Percentiles rank a stretch among this genome's conserved stretches.
Evolutionary conservation across 2,329 filamentous ascomycete genomes (phyloP).

Genomic region (Endothia cerciana): DNA sequence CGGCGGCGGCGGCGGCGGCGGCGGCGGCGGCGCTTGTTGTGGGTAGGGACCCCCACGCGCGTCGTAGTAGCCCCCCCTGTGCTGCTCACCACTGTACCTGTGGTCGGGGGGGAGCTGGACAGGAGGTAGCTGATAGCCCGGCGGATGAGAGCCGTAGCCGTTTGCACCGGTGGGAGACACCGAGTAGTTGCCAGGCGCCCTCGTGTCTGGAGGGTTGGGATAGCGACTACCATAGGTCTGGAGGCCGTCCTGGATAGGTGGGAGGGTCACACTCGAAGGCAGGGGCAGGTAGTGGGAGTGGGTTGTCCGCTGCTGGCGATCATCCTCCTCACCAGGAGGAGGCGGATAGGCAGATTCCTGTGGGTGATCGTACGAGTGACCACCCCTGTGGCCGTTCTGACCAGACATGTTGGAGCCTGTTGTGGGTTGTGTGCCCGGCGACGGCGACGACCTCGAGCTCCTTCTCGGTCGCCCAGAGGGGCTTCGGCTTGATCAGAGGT

Average conservation of each 20-base stretch:
- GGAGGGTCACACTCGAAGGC: conserved; percentile 53
- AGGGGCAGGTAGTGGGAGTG: conserved; percentile 36
- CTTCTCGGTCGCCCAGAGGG: too few relatives aligned
- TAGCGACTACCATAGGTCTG: conserved; percentile 42
- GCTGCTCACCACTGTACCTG: conserved; percentile 29
- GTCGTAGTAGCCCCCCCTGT: conserved; percentile 30
- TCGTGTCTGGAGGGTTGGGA: conserved; percentile 44
- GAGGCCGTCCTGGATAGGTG: conserved; percentile 54
- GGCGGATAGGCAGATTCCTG: conserved; percentile 47
- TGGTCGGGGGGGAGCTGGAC: conserved; percentile 30
- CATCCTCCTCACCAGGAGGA: conserved; percentile 48
- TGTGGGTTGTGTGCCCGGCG: not conserved
- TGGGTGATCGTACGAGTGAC: conserved; percentile 40
- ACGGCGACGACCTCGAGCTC: too few relatives aligned
- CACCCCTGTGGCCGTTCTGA: conserved; percentile 41
- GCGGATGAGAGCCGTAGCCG: conserved; percentile 47
- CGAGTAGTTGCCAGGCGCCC: conserved; percentile 29
- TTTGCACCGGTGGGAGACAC: conserved; percentile 41
- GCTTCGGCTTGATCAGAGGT: not conserved
- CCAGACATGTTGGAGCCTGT: conserved; percentile 41
- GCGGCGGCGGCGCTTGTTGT: too few relatives aligned
- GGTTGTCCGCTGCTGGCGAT: conserved; percentile 40
- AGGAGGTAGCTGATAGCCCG: conserved; percentile 30
- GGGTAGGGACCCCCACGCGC: conserved; percentile 21
- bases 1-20: conserved; percentile 24